phyloP scores from a whole-genome alignment of 257 asterid species.

The Forsythia viridissima region DNA sequence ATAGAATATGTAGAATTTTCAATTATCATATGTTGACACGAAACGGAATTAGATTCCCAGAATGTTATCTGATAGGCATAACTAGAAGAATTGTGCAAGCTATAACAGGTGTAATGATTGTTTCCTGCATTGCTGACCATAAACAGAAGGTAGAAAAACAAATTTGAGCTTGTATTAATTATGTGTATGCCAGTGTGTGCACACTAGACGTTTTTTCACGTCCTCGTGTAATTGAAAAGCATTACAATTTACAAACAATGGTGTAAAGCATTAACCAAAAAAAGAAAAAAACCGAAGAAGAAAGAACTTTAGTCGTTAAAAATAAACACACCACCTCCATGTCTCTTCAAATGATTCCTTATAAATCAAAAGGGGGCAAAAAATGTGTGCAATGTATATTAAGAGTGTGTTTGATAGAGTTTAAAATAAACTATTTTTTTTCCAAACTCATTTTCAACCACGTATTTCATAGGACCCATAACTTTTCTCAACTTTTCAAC shows the following conservation, averaged over 20 bases:
- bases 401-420: no score
- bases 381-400: neutral
- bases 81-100: neutral
- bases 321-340: neutral
- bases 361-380: neutral
- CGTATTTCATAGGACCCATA: no score
- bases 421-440: no score
- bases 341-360: neutral
- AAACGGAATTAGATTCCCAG: neutral
- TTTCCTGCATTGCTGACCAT: neutral
- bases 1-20: neutral
- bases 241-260: neutral
- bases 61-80: conserved; percentile 1
- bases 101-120: neutral
- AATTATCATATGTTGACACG: neutral
- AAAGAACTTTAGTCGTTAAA: neutral
- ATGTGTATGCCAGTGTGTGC: neutral
- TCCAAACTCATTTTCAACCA: no score
- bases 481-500: no score
- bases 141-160: neutral
- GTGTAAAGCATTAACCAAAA: neutral
- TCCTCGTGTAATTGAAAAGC: neutral
- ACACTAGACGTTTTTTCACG: neutral
- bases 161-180: neutral
- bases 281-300: no score